Base-by-base conservation (phyloP, 2,329 filamentous ascomycete genomes). In the Calonectria hongkongensis region DNA sequence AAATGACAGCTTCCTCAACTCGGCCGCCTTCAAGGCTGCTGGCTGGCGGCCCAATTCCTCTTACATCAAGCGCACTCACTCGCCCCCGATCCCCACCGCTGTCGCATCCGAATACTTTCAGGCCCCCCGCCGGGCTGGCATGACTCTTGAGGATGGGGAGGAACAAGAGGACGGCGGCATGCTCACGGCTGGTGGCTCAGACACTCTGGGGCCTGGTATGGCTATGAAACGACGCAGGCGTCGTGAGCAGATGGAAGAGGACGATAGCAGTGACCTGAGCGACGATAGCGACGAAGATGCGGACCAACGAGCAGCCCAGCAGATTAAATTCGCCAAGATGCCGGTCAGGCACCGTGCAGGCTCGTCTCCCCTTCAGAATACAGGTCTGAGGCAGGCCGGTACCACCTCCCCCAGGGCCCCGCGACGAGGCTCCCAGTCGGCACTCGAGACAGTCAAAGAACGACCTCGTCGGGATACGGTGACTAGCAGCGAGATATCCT, bases 241-340 rank as follows among this genome's bases (percentile, higher is more conserved):
- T 66, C 87, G 93, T 73, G 93, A 96, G 83, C 93, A 94, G 82
- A 90, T 95, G 86, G 94, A 95, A 77, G 94, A 97, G 79, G 94
- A 95, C 71, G 94, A 96, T 80, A 97, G 94, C 83, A 96, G 94
- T 80, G 94, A 96, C 79, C 86, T 96, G 67, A 95, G 93, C 81
- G 94, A 97, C 79, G 94, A 96, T 77, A 96, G 94, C 78, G 94
- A 97, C 64, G 94, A 96, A 28, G 94, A 95, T 66, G 88, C 90
- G 1, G 93, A 95, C 70, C 89, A 92, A 74, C 92, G 95, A 68
- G 93, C 94, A 54, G 93, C 94, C 2, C 95, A 97, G 82, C 95
- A 97, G 83, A 98, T 98, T 82, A 96, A 96, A 81, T 99, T 99
- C 84, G 92, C 94, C 62, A 98, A 98, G 85, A 96, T 98, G 94